Conservation (phyloP, 495 filamentous ascomycete species). For the Extremus antarcticus region DNA sequence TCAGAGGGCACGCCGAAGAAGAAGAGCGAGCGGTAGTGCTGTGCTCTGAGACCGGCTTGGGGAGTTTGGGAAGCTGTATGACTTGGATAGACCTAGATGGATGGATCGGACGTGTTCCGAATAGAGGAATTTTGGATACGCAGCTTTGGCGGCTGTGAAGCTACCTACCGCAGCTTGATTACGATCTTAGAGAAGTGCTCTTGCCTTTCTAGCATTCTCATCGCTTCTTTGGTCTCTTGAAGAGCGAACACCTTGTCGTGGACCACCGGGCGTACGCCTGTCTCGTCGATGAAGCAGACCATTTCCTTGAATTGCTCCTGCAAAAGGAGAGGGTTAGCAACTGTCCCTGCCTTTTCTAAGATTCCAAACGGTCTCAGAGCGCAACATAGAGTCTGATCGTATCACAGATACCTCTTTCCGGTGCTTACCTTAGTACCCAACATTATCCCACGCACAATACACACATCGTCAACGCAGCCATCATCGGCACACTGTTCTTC, state of each 20-base stretch:
- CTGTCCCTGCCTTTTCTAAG: no score
- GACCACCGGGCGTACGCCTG: background rate
- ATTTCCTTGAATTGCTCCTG: slow-evolving; percentile 4
- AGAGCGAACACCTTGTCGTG: slow-evolving; percentile 6
- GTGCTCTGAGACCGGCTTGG: background rate
- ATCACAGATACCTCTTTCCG: no score
- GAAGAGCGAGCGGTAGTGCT: background rate
- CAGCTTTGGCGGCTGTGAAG: no score
- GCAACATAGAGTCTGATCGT: no score
- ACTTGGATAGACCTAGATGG: background rate
- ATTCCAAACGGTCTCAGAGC: no score
- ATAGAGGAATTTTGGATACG: background rate
- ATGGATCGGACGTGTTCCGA: no score
- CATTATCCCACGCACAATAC: slow-evolving; percentile 4
- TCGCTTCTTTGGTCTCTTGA: background rate
- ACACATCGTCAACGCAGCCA: background rate
- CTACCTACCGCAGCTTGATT: slow-evolving; percentile 1
- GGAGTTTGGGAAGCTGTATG: background rate
- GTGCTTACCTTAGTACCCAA: background rate
- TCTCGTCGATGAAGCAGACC: slow-evolving; percentile 6
- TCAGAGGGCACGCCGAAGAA: slow-evolving; percentile 6
- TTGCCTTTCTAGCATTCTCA: background rate
- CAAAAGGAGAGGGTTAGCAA: no score
- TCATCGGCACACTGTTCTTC: slow-evolving; percentile 1
- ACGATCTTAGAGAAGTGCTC: slow-evolving; percentile 5